Evolutionary conservation across 805 yeast species (phyloP), one percentile per base, ranked within the genome.

Genomic region (Helenozyma baotianmanensis): DNA sequence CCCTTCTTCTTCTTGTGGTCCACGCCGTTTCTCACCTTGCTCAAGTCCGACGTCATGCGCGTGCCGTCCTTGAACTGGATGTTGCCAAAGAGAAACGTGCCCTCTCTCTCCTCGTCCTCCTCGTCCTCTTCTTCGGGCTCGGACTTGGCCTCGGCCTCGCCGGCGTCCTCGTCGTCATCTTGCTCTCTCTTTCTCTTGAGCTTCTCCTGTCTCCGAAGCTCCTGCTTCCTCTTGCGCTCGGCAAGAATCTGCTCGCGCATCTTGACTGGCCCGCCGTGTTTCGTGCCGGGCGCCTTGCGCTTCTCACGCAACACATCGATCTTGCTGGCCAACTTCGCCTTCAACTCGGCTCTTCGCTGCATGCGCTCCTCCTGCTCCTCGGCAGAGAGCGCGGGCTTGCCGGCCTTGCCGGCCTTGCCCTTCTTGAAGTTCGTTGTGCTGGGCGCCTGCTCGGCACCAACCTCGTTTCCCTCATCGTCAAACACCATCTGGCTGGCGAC

Each of bases 261-360:
- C 38, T 79, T 72, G 11, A 89, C 88, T 0, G 96, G 92, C 15
- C 96, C 96, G 4, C 72, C 67, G 4, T 70, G 78, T 28, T 77
- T 80, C 1, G 89, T 65, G 2, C 97, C 97, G 1, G 94, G 92
- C 1, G 97, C 98, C 50, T 82, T 89, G 55, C 99, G 78, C 59
- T 76, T 82, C 35, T 80, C 88, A 45, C 80, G 78, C 62, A 92
- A 51, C 7, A 61, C 62, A 36, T 66, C 73, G 43, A 92, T 89
- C 56, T 79, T 85, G 12, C 72, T 74, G 18, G 90, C 80, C 27
- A 92, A 72, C 55, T 82, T 82, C n/a, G 80, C 82, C 51, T 89
- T 78, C 39, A 92, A 70, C 45, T 76, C 82, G 4, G 74, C 74
- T 30, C 87, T 61, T 23, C 79, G 76, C 38, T 71, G 75, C 29